phyloP scores from a whole-genome alignment of 148 eudicot genomes.

The Polygonum maritimum region DNA sequence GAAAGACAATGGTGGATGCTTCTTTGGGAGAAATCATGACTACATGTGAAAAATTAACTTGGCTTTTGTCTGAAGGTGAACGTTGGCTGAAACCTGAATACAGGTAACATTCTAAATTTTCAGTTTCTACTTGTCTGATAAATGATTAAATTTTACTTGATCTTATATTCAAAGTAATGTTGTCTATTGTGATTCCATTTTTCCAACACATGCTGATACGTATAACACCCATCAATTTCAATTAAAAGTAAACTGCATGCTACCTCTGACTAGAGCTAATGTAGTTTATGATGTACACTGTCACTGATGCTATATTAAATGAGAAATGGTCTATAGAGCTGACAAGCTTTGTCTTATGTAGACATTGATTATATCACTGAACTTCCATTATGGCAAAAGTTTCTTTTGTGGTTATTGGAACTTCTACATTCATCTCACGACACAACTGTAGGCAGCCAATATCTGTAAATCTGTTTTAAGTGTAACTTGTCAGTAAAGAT shows the following conservation, averaged over 20 bases:
- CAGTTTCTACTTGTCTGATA: background rate
- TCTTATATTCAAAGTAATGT: background rate
- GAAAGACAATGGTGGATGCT: conserved; percentile 99
- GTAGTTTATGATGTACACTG: background rate
- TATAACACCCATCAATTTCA: background rate
- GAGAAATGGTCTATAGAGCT: background rate
- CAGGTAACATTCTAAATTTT: conserved; percentile 34
- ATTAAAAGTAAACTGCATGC: background rate
- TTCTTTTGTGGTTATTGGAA: background rate
- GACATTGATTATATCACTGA: background rate
- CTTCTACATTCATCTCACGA: background rate
- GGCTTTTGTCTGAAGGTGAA: conserved; percentile 98
- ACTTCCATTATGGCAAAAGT: background rate
- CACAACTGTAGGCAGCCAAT: background rate
- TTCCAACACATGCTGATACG: background rate
- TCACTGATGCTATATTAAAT: background rate
- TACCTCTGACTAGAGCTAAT: background rate
- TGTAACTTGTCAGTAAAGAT: background rate
- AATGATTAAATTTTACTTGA: background rate
- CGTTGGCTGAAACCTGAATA: conserved; percentile 95
- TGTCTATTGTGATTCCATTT: background rate
- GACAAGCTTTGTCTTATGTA: background rate
- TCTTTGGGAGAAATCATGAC: conserved; percentile 99
- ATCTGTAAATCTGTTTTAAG: background rate
- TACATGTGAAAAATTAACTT: conserved; percentile 91